A percentile compares a stretch with the other conserved stretches of the same genome.
Conservation (phyloP, 2,329 filamentous ascomycete genomes). For the Aspergillus transmontanensis region DNA sequence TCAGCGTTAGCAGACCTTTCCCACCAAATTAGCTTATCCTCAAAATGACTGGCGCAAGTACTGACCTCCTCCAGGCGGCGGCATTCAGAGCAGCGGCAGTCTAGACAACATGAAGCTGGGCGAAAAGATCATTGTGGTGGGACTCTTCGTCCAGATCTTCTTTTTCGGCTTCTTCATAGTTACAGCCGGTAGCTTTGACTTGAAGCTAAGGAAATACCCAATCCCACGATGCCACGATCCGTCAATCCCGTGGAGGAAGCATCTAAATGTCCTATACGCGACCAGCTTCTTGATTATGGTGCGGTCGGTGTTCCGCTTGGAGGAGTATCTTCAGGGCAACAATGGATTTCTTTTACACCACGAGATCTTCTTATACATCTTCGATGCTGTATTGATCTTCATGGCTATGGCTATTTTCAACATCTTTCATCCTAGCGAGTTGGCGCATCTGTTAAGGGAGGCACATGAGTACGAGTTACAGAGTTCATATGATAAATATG, state of each 20-base stretch:
- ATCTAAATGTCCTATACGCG: constrained; percentile 14
- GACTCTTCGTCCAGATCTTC: constrained; percentile 60
- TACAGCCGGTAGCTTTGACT: constrained; percentile 9
- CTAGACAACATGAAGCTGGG: constrained; percentile 16
- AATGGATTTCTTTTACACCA: constrained; percentile 8
- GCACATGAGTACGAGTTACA: no score
- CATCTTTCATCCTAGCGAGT: constrained; percentile 4
- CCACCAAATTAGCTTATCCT: no score
- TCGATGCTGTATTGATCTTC: constrained; percentile 20
- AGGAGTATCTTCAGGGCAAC: constrained; percentile 12
- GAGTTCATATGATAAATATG: no score
- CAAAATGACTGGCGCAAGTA: no score
- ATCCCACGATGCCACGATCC: constrained; percentile 4
- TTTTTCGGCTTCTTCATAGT: constrained; percentile 59
- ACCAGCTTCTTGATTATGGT: constrained; percentile 17
- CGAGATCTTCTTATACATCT: constrained; percentile 17
- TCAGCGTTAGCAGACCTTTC: no score
- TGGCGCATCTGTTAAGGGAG: no score
- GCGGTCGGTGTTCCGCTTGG: constrained; percentile 13
- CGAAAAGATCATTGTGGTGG: constrained; percentile 53
- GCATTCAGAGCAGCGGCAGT: constrained; percentile 14
- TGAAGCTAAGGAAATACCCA: constrained; percentile 5
- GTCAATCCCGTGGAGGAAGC: constrained; percentile 9
- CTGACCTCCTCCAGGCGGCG: background rate
- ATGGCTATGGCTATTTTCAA: constrained; percentile 13